Base-by-base conservation (phyloP, 208 protist genomes). In the Herpetomonas samuelpessoai region DNA sequence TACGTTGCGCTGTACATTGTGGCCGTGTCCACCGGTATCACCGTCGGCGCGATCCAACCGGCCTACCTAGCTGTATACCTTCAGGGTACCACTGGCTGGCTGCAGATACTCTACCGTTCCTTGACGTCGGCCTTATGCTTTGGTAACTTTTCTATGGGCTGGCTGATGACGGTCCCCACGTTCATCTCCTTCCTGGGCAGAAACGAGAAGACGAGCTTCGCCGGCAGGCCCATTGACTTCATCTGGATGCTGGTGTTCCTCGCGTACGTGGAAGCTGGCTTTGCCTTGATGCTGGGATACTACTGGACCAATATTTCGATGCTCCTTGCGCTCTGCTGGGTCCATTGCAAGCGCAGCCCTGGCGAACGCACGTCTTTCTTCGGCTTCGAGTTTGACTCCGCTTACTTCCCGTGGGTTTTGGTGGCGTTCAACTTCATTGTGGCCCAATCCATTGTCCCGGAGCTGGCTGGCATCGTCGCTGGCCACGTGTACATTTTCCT, bases 341-440 rank as follows among this genome's bases (percentile, higher is more conserved):
- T 93, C n/a, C 92, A 88, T 55, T 96, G 87, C 76, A 92, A 91
- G 67, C 84, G 91, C 21, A 75, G 94, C 62, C 77, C 83, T 0
- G 71, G 79, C 47, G 41, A 77, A 39, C 60, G 60, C 21, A 69
- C 93, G 30, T 72, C 65, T 2, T 62, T 96, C 22, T 94, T 89
- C 55, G 76, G 75, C 26, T 96, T 96, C 50, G 71, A 81, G 12
- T 96, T 93, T 58, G 62, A 68, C 30, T 79, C 91, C 25, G 65
- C 62, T 16, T 67, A 82, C 6, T 96, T 96, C 56, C 91, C 91
- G 19, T 96, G 91, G 88, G 71, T 86, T 29, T 55, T 96, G 29
- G 65, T 88, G 46, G 68, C 69, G 18, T 79, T 96, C 39, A 81
- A 96, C 66, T 53, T 93, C 30, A 56, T 94, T 29, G 47, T 96